Conservation (phyloP, 2,329 filamentous ascomycete genomes). For the Alternaria brassicae region DNA sequence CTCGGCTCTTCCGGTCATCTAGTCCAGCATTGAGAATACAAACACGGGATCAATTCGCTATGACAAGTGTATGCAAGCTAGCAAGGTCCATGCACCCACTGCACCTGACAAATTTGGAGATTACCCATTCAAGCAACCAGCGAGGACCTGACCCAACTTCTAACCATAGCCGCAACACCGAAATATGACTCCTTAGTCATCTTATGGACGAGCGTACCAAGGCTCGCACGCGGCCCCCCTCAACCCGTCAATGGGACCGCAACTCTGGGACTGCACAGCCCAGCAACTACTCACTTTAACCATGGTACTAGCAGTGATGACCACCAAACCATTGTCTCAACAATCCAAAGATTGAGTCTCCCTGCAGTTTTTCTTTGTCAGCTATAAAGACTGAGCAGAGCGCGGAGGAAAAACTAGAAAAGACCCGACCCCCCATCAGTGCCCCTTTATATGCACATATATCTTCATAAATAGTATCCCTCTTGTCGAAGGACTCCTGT, state of each 20-base stretch:
- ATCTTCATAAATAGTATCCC: slow-evolving; percentile 21
- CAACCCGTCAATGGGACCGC: slow-evolving; percentile 9
- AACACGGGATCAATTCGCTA: slow-evolving; percentile 16
- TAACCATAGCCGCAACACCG: slow-evolving; percentile 12
- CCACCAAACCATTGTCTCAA: slow-evolving; percentile 18
- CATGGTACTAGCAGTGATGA: slow-evolving; percentile 18
- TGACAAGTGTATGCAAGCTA: slow-evolving; percentile 15
- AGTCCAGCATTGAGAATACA: slow-evolving; percentile 12
- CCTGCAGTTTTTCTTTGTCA: slow-evolving; percentile 22
- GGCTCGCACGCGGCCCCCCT: slow-evolving; percentile 10
- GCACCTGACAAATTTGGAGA: slow-evolving; percentile 13
- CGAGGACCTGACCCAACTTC: slow-evolving; percentile 15
- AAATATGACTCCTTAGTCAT: slow-evolving; percentile 8
- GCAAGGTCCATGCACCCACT: slow-evolving; percentile 14
- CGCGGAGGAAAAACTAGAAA: slow-evolving; percentile 21
- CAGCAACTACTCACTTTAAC: slow-evolving; percentile 17
- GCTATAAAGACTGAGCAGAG: slow-evolving; percentile 20
- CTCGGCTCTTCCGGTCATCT: slow-evolving; percentile 12
- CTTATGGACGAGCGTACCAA: slow-evolving; percentile 6
- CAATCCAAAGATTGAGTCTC: slow-evolving; percentile 22
- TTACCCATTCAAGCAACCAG: slow-evolving; percentile 15
- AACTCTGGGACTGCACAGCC: slow-evolving; percentile 14
- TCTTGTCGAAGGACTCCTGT: slow-evolving; percentile 20
- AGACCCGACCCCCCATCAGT: slow-evolving; percentile 20
- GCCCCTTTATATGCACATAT: slow-evolving; percentile 21